Percentiles rank a stretch among this genome's conserved stretches.
phyloP scores from a whole-genome alignment of 768 basidiomycete species.

The Cubamyces lactineus region DNA sequence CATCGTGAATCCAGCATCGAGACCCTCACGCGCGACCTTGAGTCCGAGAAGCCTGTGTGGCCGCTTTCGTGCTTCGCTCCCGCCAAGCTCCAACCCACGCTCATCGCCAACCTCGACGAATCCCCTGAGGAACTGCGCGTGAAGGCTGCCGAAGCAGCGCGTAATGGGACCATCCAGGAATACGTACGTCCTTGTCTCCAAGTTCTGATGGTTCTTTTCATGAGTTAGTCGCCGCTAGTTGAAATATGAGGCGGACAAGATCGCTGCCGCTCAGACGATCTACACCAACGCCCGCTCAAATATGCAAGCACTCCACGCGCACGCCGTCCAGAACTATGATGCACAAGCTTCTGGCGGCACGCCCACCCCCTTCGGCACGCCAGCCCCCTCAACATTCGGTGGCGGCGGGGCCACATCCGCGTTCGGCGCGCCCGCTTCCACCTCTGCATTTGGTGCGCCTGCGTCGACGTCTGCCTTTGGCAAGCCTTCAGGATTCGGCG shows the following conservation, averaged over 20 bases:
- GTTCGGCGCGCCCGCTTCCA: constrained; percentile 35
- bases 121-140: constrained; percentile 80
- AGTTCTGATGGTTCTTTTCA: background rate
- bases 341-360: constrained; percentile 14
- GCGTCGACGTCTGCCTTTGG: constrained; percentile 42
- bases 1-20: constrained; percentile 50
- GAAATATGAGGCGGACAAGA: constrained; percentile 62
- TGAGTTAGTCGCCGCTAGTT: constrained; percentile 35
- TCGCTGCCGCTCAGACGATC: constrained; percentile 53
- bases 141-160: constrained; percentile 58
- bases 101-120: constrained; percentile 70
- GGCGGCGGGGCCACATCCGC: constrained; percentile 19
- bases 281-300: constrained; percentile 42
- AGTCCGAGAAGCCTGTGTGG: constrained; percentile 74
- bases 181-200: constrained; percentile 58
- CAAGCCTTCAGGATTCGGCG: constrained; percentile 28
- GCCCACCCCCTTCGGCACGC: constrained; percentile 9
- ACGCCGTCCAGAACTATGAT: constrained; percentile 48
- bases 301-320: constrained; percentile 51
- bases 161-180: constrained; percentile 57
- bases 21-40: constrained; percentile 65
- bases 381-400: constrained; percentile 25
- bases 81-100: constrained; percentile 68
- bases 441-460: constrained; percentile 46
- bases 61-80: constrained; percentile 79